A percentile compares a stretch with the other conserved stretches of the same genome.
Evolutionary conservation across 75 land plant genomes (phyloP).

Genomic region (Cryptomeria japonica): DNA sequence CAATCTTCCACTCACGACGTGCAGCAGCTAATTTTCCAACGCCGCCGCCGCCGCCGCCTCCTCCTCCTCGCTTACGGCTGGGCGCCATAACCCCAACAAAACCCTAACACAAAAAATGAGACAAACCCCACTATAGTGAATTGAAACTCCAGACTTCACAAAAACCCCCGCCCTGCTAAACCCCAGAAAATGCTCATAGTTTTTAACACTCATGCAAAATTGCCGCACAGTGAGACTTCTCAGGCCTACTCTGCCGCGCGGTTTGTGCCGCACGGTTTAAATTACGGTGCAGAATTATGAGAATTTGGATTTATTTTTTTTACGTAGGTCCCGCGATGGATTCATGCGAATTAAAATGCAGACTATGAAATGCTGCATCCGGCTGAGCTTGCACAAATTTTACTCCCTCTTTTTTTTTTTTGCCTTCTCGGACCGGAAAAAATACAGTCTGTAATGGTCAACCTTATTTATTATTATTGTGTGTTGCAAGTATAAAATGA

Average conservation of each 20-base stretch:
- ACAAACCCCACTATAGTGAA: background rate
- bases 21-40: slow-evolving; percentile 58
- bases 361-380: background rate
- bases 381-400: background rate
- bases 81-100: slow-evolving; percentile 52
- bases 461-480: background rate
- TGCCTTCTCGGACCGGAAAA: background rate
- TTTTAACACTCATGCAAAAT: background rate
- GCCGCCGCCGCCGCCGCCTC: slow-evolving; percentile 29
- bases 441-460: background rate
- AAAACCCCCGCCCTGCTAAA: background rate
- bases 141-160: background rate
- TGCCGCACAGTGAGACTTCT: background rate
- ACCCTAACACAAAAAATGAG: background rate
- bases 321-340: background rate
- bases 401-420: background rate
- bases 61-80: slow-evolving; percentile 52
- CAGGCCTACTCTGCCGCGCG: background rate
- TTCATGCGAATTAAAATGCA: background rate
- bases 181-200: background rate
- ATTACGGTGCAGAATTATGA: background rate
- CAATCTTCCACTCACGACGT: slow-evolving; percentile 66
- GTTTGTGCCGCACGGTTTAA: background rate
- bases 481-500: background rate
- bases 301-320: background rate